Conservation (phyloP, 2,329 filamentous ascomycete genomes). For the Diplodia corticola region DNA sequence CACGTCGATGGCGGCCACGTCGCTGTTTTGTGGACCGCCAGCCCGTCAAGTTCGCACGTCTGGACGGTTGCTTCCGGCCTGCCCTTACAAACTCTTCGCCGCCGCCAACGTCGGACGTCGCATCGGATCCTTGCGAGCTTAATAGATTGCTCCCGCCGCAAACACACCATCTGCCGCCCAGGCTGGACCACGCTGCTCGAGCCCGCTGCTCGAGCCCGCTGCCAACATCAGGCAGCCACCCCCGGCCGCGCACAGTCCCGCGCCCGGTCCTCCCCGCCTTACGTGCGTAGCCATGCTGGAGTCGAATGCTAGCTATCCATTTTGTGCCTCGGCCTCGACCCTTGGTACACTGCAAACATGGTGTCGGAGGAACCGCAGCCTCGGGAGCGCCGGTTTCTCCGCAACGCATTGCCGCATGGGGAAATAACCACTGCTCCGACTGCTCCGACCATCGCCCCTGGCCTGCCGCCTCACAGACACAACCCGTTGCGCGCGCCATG, state of each 20-base stretch:
- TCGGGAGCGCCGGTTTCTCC: background rate
- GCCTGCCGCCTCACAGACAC: too few species aligned
- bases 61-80: slow-evolving; percentile 7
- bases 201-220: too few species aligned
- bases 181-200: background rate
- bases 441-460: background rate
- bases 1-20: background rate
- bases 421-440: background rate
- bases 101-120: slow-evolving; percentile 9
- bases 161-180: background rate
- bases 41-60: background rate
- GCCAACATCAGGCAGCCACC: background rate
- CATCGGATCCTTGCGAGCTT: background rate
- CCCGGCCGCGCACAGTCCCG: background rate
- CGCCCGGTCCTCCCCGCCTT: background rate
- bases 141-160: too few species aligned
- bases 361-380: slow-evolving; percentile 2
- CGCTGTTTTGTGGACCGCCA: background rate
- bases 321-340: too few species aligned
- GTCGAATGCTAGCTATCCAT: too few species aligned
- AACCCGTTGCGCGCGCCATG: background rate
- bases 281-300: background rate
- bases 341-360: background rate
- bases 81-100: too few species aligned
- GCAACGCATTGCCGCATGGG: slow-evolving; percentile 1